Base-by-base conservation (phyloP, 2,329 filamentous ascomycete genomes). In the Alternaria arbusti region DNA sequence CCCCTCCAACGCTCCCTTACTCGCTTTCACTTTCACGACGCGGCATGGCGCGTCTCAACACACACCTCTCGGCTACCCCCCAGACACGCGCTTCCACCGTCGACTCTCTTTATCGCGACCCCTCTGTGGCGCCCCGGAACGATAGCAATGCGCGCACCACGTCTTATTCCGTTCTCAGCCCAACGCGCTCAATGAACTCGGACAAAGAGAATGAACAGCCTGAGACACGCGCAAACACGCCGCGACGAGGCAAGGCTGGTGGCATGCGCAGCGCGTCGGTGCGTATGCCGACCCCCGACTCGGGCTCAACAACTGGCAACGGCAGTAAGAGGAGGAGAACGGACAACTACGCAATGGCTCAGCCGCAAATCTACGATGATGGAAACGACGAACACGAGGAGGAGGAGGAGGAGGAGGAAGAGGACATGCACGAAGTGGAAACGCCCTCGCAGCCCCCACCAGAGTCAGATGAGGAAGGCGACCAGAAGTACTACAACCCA, bases 401-500 rank as follows among this genome's bases (percentile, higher is more conserved):
- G 5, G 72, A 71, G 4, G 72, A 67, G 5, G 72, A 71, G 3
- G 60, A 66, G 1, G 56, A 50, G 11, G 57, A 68, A 7, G 61
- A 59, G 12, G 36, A 40, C 36, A 40, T 40, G 36, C 36, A 40
- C 36, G 15, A 3, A 40, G 59, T 43, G 4, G 60, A 66, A 8
- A 68, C 70, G 3, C 57, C 23, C 25, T 46, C 54, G 3, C 59
- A 63, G 28, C 9, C 25, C 17, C 61, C 46, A 26, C 56, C 62
- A 20, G 62, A 61, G 11, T 25, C 43, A 6, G 65, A 56, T 3
- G 67, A 70, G 26, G 66, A 70, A 13, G 64, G 60, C n/a, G 44
- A 67, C 12, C 32, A 64, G 23, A 59, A 47, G 30, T 87, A 81
- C 67, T 97, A 94, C 79, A 91, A 97, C 74, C 94, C 94, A 0